These are phyloP conservation scores for Claviceps pusilla DNA, from an alignment of 2,329 filamentous ascomycete genomes.

Conservation along the genomic window DNA sequence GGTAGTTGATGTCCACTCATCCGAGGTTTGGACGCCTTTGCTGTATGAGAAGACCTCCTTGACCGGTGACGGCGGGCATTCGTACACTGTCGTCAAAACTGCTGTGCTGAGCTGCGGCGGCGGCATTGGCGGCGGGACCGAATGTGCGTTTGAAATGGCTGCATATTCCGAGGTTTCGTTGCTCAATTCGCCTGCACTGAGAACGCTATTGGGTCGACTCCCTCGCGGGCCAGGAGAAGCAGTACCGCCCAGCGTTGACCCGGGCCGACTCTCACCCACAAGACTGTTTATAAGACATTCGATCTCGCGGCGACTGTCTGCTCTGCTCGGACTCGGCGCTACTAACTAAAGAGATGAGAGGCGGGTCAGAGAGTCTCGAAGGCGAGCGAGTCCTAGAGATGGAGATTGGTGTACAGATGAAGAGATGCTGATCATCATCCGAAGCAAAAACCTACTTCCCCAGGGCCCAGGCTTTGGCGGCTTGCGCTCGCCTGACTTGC, in stretches of 20 bases:
- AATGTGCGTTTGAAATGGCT: conserved; percentile 28
- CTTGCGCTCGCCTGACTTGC: conserved; percentile 58
- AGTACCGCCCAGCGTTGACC: conserved; percentile 47
- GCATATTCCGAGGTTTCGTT: conserved; percentile 53
- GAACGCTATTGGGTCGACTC: conserved; percentile 73
- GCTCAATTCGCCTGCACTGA: conserved; percentile 69
- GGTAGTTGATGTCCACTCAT: conserved; percentile 49
- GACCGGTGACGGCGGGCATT: conserved; percentile 59
- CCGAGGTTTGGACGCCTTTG: conserved; percentile 85
- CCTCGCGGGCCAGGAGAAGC: conserved; percentile 52
- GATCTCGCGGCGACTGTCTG: conserved; percentile 58
- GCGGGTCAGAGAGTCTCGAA: conserved; percentile 1
- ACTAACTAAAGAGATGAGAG: conserved; percentile 27
- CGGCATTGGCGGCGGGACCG: conserved; percentile 7
- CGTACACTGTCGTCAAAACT: conserved; percentile 62
- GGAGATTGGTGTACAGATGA: not conserved
- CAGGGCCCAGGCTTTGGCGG: conserved; percentile 52
- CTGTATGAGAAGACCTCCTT: conserved; percentile 90
- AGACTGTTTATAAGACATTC: conserved; percentile 75
- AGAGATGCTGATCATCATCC: not conserved
- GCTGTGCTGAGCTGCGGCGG: conserved; percentile 50
- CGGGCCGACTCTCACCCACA: conserved; percentile 61
- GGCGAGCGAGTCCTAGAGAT: not conserved
- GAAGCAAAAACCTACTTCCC: conserved; percentile 46
- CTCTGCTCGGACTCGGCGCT: conserved; percentile 54